Base-by-base conservation (phyloP, 2,329 filamentous ascomycete genomes). In the Coniochaeta hoffmannii region DNA sequence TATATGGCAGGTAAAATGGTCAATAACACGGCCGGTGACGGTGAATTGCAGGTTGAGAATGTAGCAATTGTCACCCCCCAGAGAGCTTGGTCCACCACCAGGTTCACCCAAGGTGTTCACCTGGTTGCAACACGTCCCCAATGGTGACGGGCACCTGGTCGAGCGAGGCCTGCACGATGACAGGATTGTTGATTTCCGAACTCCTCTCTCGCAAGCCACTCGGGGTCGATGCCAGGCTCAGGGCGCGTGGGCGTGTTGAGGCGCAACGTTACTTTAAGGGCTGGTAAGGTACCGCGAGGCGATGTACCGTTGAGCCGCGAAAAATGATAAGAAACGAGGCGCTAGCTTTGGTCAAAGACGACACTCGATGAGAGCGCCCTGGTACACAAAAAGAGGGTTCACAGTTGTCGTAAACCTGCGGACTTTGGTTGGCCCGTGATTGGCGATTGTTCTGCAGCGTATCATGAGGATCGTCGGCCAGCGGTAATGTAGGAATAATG, bases 231-330 rank as follows among this genome's bases (percentile, higher is more conserved):
- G 15, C 28, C 30, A 17, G 49, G 49, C 2, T 31, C 30, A 8
- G 28, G 32, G 49, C 28, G 11, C 15, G 49, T 31, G 26, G 28
- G 49, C 26, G 49, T 12, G 28, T 32, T 22, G n/a, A 34, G 49
- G 49, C 49, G 49, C 49, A 51, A 51, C 49, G 49, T 51, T 51
- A 51, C 49, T 26, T 51, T 28, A 51, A 22, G 19, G 26, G 4
- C 49, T 46, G 10, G 28, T n/a, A 51, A 51, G 49, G 49, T 34
- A 51, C 46, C 46, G 30, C 24, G 24, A 50, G 22, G 2, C 46
- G 26, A 51, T 51, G 28, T 19, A 51, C 31, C 49, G 49, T 51
- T 51, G 49, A 51, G 49, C 49, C 49, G 49, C 49, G n/a, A 31
- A 51, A 19, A 34, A 14, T 24, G 49, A 51, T 51, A 51, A 51